Evolutionary conservation across 129 eudicot species (phyloP), one percentile per base, ranked within the genome.

Genomic region (Heracleum sosnowskyi): DNA sequence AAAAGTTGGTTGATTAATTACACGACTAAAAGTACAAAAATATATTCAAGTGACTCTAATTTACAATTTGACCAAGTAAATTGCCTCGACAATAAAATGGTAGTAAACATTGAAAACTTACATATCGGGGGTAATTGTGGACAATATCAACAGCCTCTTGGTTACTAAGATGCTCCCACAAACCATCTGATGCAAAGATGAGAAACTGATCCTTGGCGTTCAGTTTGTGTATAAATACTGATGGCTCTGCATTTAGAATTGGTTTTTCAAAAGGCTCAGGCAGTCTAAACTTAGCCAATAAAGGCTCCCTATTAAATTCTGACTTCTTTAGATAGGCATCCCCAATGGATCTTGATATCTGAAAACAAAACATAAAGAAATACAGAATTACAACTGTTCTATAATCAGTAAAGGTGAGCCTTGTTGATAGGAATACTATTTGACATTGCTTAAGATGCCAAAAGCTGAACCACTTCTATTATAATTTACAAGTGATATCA

Each of bases 141-240:
- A 95, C 98, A 31, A 91, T 88, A 75, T 90, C 88, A 45, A 91
- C 98, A 26, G 94, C 98, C 83, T 91, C 97, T 66, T 95, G 91
- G 71, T 95, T 95, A 91, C 86, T 86, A 75, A 95, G 94, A 76
- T 95, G 98, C 79, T 95, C 98, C 98, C 98, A 95, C 69, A 95
- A 87, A 74, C 98, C 98, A 77, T 95, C 98, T 0, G 98, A 95
- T 70, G 96, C 98, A 79, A 91, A 95, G 74, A 95, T 90, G 81
- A 91, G 81, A 81, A 95, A 95, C 75, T 82, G 89, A 74, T 95
- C 98, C n/a, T 78, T 87, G 0, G 94, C 69, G 79, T 81, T 84
- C 62, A 95, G 77, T 86, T 87, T 89, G 84, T 88, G 89, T 71
- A 88, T 78, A 11, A 76, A 83, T 78, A 95, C 81, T 69, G 97